Percentiles rank a stretch among this genome's conserved stretches.
Conservation (phyloP, 495 filamentous ascomycete species). For the Neurospora sp. region DNA sequence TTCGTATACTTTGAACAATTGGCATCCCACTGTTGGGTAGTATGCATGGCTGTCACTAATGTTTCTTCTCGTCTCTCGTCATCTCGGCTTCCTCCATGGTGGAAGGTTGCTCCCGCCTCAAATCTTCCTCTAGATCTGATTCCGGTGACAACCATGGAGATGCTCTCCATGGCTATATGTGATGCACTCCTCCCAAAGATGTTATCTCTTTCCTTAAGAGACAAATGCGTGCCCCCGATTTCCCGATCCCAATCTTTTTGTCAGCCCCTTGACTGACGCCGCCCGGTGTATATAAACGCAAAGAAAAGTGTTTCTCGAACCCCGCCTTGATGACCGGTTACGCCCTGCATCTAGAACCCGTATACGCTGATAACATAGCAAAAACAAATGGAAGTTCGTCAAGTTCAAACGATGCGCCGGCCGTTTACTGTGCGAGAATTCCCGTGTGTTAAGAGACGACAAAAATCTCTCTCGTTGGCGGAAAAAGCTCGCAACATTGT, state of each 20-base stretch:
- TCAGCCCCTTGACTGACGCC: background rate
- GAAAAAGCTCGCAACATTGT: background rate
- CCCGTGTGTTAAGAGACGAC: background rate
- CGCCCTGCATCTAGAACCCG: background rate
- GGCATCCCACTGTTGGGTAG: background rate
- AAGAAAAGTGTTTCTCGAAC: background rate
- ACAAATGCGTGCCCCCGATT: background rate
- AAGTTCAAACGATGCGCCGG: background rate
- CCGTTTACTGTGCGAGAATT: background rate
- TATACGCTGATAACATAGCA: background rate
- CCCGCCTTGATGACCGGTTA: background rate
- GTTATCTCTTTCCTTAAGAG: background rate
- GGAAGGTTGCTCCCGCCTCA: background rate
- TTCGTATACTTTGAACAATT: background rate
- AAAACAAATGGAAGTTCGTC: background rate
- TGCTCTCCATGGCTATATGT: background rate
- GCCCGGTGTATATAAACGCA: background rate
- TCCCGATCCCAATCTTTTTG: background rate
- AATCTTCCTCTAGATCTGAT: background rate
- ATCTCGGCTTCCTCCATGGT: background rate
- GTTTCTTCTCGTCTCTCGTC: background rate
- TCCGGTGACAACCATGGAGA: background rate
- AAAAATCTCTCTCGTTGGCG: background rate
- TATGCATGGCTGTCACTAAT: background rate
- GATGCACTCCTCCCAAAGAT: background rate